Conservation (phyloP, 179 eudicot species). For the Carnegiea gigantea region DNA sequence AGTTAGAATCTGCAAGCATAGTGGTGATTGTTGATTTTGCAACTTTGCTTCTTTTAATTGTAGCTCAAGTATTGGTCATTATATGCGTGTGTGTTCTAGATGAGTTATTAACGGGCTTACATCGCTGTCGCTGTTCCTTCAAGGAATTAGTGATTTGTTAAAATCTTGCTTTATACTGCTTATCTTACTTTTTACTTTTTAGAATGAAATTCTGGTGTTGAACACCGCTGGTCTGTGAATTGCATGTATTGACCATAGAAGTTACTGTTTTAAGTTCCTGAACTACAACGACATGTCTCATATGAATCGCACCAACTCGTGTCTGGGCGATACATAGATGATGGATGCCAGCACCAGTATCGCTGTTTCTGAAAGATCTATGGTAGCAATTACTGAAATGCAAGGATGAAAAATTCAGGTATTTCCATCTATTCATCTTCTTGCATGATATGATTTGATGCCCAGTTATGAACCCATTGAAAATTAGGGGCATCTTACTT, state of each 20-base stretch:
- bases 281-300: not conserved
- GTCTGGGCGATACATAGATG: not conserved
- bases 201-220: not conserved
- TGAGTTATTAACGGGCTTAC: constrained; percentile 4
- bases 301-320: not conserved
- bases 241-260: not conserved
- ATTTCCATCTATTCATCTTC: not conserved
- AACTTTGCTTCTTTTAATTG: not conserved
- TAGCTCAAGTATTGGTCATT: not conserved
- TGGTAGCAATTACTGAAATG: not conserved
- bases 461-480: not conserved
- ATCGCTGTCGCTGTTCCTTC: constrained; percentile 1
- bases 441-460: not conserved
- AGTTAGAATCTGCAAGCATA: not conserved
- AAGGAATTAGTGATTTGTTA: not conserved
- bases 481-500: not conserved
- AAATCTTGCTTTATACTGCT: constrained; percentile 3
- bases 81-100: not conserved
- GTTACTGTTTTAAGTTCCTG: not conserved
- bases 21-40: not conserved
- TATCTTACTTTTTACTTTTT: not conserved
- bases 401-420: not conserved
- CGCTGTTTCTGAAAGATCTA: not conserved
- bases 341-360: not conserved
- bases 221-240: not conserved